Evolutionary conservation across 495 filamentous ascomycete species (phyloP).

Genomic region (Stereocaulon alpinum): DNA sequence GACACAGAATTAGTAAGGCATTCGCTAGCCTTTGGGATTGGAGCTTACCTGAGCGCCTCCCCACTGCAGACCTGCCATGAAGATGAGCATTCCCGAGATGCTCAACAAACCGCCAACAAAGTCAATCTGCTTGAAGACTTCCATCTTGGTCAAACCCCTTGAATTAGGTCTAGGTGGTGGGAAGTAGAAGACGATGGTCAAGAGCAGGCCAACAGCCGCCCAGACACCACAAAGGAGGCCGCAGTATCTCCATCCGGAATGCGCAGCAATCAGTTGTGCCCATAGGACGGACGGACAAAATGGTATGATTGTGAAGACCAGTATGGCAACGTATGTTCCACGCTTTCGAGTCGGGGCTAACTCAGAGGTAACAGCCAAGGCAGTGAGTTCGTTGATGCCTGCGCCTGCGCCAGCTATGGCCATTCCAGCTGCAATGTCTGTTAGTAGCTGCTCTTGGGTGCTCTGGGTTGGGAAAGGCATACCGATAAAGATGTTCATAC

Average conservation of each 20-base stretch:
- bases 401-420: constrained; percentile 52
- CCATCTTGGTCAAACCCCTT: constrained; percentile 35
- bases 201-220: constrained; percentile 50
- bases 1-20: constrained; percentile 10
- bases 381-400: constrained; percentile 56
- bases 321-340: constrained; percentile 55
- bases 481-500: constrained; percentile 64
- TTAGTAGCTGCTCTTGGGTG: constrained; percentile 24
- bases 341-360: constrained; percentile 57
- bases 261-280: constrained; percentile 55
- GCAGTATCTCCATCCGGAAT: constrained; percentile 54
- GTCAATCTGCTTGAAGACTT: constrained; percentile 50
- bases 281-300: constrained; percentile 60
- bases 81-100: constrained; percentile 51
- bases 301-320: constrained; percentile 59
- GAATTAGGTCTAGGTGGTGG: constrained; percentile 52
- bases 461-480: constrained; percentile 21
- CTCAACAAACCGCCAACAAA: constrained; percentile 58
- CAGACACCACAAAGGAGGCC: constrained; percentile 51
- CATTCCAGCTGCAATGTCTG: constrained; percentile 43
- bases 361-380: constrained; percentile 57
- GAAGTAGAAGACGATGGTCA: constrained; percentile 55
- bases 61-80: constrained; percentile 59
- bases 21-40: neutral
- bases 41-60: constrained; percentile 51